A percentile compares a stretch with the other conserved stretches of the same genome.
phyloP scores from a whole-genome alignment of 176 grass and related monocot genomes.

The Miscanthus lutarioriparius region DNA sequence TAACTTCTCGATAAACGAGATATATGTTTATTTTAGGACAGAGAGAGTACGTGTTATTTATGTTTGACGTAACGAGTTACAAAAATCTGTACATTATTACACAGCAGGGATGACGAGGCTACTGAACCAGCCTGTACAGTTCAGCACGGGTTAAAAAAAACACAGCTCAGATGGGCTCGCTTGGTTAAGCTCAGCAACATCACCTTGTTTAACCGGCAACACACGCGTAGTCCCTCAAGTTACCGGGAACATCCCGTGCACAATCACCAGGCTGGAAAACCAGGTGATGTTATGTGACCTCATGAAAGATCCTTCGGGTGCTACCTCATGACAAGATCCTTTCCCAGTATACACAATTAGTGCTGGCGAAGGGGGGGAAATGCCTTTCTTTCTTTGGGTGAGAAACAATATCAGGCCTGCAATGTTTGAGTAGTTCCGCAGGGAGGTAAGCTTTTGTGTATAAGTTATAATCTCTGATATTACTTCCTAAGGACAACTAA shows the following conservation, averaged over 20 bases:
- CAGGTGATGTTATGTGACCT: not conserved
- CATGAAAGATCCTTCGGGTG: not conserved
- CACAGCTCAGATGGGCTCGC: not conserved
- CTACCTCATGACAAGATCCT: no score
- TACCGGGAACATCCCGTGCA: not conserved
- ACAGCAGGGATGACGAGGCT: not conserved
- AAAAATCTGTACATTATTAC: not conserved
- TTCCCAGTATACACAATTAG: not conserved
- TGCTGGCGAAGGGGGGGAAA: not conserved
- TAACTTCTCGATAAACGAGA: no score
- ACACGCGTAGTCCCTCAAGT: not conserved
- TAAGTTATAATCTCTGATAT: not conserved
- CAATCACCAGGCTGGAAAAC: not conserved
- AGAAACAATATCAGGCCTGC: conserved; percentile 2
- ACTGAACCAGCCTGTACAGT: not conserved
- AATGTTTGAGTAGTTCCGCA: not conserved
- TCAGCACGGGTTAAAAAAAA: conserved; percentile 17
- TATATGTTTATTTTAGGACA: no score
- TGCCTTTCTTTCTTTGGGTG: not conserved
- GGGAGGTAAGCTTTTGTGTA: not conserved
- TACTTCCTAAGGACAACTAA: not conserved
- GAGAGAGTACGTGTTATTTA: no score
- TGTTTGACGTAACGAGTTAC: not conserved
- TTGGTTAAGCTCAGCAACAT: not conserved
- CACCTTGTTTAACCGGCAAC: not conserved